These are phyloP conservation scores for Fusarium buharicum DNA, from an alignment of 2,329 filamentous ascomycete species.

Conservation along the genomic window DNA sequence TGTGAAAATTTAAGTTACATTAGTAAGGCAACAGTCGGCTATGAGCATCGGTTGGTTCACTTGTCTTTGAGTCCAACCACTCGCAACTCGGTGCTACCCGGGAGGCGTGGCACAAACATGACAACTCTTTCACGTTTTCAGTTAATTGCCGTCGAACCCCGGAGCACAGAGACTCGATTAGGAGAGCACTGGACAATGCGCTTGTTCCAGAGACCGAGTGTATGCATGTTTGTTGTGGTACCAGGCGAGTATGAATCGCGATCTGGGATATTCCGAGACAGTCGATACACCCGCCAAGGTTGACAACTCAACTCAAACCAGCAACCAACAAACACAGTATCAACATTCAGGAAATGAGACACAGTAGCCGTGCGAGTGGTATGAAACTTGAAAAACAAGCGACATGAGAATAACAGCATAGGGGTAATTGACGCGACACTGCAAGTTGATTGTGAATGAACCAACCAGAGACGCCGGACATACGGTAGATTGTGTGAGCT, in stretches of 20 bases:
- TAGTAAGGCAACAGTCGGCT: constrained; percentile 10
- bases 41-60: constrained; percentile 8
- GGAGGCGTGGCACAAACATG: constrained; percentile 31
- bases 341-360: constrained; percentile 18
- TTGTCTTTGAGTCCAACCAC: constrained; percentile 25
- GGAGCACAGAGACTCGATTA: not conserved
- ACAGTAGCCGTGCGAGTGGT: not conserved
- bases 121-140: not conserved
- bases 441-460: constrained; percentile 5
- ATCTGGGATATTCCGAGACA: not conserved
- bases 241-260: not conserved
- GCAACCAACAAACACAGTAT: not conserved
- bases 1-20: not conserved
- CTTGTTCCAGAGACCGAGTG: constrained; percentile 12
- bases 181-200: not conserved
- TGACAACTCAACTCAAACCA: not conserved
- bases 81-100: constrained; percentile 34
- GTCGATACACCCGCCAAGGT: not conserved
- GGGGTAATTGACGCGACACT: constrained; percentile 10
- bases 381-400: constrained; percentile 8
- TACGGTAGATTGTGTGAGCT: constrained; percentile 6
- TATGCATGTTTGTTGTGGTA: not conserved
- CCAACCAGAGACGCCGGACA: not conserved
- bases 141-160: not conserved
- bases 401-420: constrained; percentile 9